phyloP scores from a whole-genome alignment of 306 rosid species.

The Canavalia gladiata region DNA sequence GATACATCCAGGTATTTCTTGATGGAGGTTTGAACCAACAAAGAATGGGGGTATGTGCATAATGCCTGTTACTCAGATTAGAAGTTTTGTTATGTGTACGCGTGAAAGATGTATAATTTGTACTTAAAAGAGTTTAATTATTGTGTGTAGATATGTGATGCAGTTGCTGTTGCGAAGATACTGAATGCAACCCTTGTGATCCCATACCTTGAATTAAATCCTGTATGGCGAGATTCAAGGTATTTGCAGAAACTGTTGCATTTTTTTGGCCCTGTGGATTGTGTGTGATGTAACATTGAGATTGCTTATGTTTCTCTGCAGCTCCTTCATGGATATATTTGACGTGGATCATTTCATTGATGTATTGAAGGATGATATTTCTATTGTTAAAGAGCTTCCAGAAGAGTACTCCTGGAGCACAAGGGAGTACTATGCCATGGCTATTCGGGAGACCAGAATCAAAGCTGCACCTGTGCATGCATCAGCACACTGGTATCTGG shows the following conservation, averaged over 20 bases:
- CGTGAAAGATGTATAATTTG: slow-evolving; percentile 15
- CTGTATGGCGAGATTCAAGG: slow-evolving; percentile 98
- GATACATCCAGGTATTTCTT: slow-evolving; percentile 91
- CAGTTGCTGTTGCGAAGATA: slow-evolving; percentile 94
- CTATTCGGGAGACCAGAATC: slow-evolving; percentile 85
- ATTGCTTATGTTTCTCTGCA: slow-evolving; percentile 56
- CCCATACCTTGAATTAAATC: slow-evolving; percentile 91
- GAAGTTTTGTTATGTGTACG: slow-evolving; percentile 4
- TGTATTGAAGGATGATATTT: slow-evolving; percentile 82
- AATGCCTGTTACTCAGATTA: slow-evolving; percentile 11
- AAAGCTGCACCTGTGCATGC: slow-evolving; percentile 97
- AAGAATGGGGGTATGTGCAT: slow-evolving; percentile 95
- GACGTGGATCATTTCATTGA: slow-evolving; percentile 98
- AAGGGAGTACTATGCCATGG: slow-evolving; percentile 80
- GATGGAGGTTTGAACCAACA: slow-evolving; percentile 99
- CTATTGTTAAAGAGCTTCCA: slow-evolving; percentile 89
- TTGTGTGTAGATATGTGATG: slow-evolving; percentile 89
- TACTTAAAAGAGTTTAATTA: slow-evolving; percentile 29
- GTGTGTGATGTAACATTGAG: slow-evolving; percentile 37
- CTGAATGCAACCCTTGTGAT: slow-evolving; percentile 97
- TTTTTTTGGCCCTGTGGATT: slow-evolving; percentile 40
- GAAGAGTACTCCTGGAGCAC: slow-evolving; percentile 90
- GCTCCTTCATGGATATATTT: slow-evolving; percentile 93
- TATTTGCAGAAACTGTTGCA: slow-evolving; percentile 40
- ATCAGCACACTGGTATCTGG: slow-evolving; percentile 88